Conservation (phyloP, 352 stramenopile species). For the Pythium coloratum region DNA sequence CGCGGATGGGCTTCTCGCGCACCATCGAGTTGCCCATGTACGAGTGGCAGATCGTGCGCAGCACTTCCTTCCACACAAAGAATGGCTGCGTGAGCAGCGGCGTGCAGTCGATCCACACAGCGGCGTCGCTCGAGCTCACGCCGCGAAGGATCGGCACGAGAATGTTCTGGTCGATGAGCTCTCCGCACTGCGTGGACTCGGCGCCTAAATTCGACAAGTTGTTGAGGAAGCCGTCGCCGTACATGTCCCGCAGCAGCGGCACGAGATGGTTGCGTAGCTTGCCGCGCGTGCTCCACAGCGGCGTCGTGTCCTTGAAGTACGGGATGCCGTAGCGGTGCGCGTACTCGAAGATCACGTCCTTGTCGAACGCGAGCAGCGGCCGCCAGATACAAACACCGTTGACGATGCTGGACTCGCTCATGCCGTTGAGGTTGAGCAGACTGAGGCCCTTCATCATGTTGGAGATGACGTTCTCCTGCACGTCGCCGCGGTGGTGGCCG, state of each 20-base stretch:
- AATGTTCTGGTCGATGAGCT: slow-evolving; percentile 60
- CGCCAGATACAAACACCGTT: slow-evolving; percentile 89
- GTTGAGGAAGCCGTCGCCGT: slow-evolving; percentile 88
- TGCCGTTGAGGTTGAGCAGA: slow-evolving; percentile 93
- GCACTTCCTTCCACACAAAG: slow-evolving; percentile 88
- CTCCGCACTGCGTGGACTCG: slow-evolving; percentile 78
- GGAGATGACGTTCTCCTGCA: slow-evolving; percentile 98
- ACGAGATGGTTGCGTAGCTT: slow-evolving; percentile 95
- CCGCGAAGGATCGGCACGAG: slow-evolving; percentile 62
- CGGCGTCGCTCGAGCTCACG: slow-evolving; percentile 55
- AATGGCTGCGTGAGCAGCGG: slow-evolving; percentile 59
- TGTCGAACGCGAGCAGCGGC: slow-evolving; percentile 93
- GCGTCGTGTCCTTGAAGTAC: slow-evolving; percentile 98
- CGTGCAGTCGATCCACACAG: slow-evolving; percentile 73
- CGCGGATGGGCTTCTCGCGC: slow-evolving; percentile 76
- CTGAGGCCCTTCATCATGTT: slow-evolving; percentile 96
- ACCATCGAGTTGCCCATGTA: slow-evolving; percentile 85
- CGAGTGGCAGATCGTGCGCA: slow-evolving; percentile 76
- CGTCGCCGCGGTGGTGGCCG: slow-evolving; percentile 95
- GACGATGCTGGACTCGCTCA: slow-evolving; percentile 81
- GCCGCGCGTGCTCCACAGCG: slow-evolving; percentile 95
- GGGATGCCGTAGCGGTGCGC: slow-evolving; percentile 94
- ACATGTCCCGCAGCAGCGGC: slow-evolving; percentile 94
- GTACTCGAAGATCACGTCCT: slow-evolving; percentile 94
- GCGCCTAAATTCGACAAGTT: slow-evolving; percentile 78